Evolutionary conservation across 78 protist species (phyloP), one percentile per base, ranked within the genome.

Genomic region (Chrysochromulina parva): DNA sequence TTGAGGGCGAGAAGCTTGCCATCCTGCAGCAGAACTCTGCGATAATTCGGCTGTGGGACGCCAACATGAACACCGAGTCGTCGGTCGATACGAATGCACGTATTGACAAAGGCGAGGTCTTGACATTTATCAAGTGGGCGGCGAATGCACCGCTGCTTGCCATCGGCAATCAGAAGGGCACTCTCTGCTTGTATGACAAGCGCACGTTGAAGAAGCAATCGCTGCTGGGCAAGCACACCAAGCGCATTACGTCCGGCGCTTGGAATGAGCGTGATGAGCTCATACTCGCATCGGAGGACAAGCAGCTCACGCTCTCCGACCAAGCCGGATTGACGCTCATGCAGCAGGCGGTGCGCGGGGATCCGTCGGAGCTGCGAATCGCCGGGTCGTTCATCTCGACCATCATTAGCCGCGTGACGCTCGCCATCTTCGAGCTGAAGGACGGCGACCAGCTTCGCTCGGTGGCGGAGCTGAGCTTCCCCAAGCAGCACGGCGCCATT

Each of bases 141-240:
- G 85, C 47, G 6, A 5, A 58, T 9, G 57, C 47, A 0, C 90
- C 91, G 76, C 93, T 85, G 86, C 93, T 94, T 10, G 96, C 94
- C 60, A 47, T 94, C 38, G 94, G 96, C 55, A 82, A 55, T 5
- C 67, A 2, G 4, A 94, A 91, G 81, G 96, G 95, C 48, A 90
- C 73, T 24, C 88, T 93, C 11, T 19, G 90, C 13, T 28, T 93
- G 88, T 93, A 59, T 85, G 90, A 93, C 88, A 89, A 85, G 74
- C 80, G 85, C 48, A 93, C 94, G 10, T 48, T 66, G 28, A 74
- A 82, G 60, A 95, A 93, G 94, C 47, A 55, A 82, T 69, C 94
- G 54, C 17, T 93, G 5, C n/a, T 84, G 24, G 96, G 96, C 58
- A 92, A 85, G 59, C 95, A 93, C 95, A 48, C 93, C 22, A 94